Evolutionary conservation across 1,284 basidiomycete species (phyloP), one percentile per base, ranked within the genome.

Genomic region (Pascua sp.): DNA sequence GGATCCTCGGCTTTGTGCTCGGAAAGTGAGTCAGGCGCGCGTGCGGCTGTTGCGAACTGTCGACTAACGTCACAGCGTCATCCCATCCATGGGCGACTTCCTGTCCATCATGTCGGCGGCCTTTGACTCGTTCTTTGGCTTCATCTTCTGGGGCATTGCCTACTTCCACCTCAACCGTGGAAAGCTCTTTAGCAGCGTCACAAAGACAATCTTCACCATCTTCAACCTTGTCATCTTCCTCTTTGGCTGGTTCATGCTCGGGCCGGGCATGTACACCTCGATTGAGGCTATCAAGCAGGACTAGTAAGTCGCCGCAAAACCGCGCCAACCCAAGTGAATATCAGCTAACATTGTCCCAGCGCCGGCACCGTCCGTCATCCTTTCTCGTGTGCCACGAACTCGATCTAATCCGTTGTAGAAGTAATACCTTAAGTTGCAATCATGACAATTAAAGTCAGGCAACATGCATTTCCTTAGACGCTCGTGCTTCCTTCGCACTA

Each of bases 1-100:
- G 85, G 85, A 65, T 81, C 12, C 56, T 83, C 32, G 84, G 82
- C 1, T 87, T 84, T 73, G 67, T 86, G 54, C 83, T 87, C 56
- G 85, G 79, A 47, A 79, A 80, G 63, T 76, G 71, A 67, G 67
- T 67, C 2, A 15, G 5, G 8, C 11, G 12, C 18, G n/a, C n/a
- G n/a, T 10, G 15, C 9, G 7, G 38, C 10, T 13, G 32, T 42
- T 15, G 13, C 8, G 7, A n/a, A 18, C 32, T 4, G 10, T 17
- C 47, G 11, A 15, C 15, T 17, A 36, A 47, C 42, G 17, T 8
- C 11, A 8, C 47, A 38, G 24, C 24, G 49, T 57, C 48, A 67
- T 79, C 17, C 80, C 80, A 0, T 80, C 79, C 68, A 80, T 82
- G 69, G 71, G 71, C 18, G 74, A 77, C 52, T 69, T 81, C 57